Conservation (phyloP, 2,329 filamentous ascomycete species). For the Xylaria sp. region DNA sequence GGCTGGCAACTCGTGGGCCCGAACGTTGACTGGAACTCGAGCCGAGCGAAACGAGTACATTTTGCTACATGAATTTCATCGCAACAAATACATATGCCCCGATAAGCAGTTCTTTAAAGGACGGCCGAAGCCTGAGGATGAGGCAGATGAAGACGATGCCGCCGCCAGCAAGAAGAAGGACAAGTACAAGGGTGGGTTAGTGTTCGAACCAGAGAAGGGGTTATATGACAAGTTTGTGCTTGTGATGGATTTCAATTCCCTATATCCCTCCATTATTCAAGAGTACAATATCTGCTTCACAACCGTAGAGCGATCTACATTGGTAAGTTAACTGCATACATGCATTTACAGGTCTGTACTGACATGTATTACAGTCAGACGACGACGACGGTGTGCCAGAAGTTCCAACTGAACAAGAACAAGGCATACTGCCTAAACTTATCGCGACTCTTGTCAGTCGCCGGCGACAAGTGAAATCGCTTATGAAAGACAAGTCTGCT, state of each 20-base stretch:
- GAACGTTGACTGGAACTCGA: conserved; percentile 92
- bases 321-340: conserved; percentile 57
- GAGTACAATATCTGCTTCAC: conserved; percentile 99
- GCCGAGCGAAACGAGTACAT: conserved; percentile 99
- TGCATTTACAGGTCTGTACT: conserved; percentile 31
- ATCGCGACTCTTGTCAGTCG: conserved; percentile 91
- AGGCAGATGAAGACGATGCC: conserved; percentile 69
- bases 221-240: conserved; percentile 98
- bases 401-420: conserved; percentile 76
- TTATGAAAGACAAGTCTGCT: conserved; percentile 94
- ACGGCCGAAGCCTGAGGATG: conserved; percentile 74
- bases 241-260: conserved; percentile 99
- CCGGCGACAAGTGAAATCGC: conserved; percentile 87
- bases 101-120: conserved; percentile 88
- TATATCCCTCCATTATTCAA: conserved; percentile 98
- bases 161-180: conserved; percentile 94
- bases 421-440: conserved; percentile 86
- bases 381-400: conserved; percentile 90
- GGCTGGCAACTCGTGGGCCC: conserved; percentile 97
- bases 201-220: conserved; percentile 97
- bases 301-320: conserved; percentile 79
- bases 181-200: conserved; percentile 97
- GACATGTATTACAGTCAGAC: conserved; percentile 58
- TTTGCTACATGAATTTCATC: conserved; percentile 93
- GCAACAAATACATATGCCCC: conserved; percentile 96